These are phyloP conservation scores for Rosellinia necatrix DNA, from an alignment of 2,329 filamentous ascomycete species.

Conservation along the genomic window DNA sequence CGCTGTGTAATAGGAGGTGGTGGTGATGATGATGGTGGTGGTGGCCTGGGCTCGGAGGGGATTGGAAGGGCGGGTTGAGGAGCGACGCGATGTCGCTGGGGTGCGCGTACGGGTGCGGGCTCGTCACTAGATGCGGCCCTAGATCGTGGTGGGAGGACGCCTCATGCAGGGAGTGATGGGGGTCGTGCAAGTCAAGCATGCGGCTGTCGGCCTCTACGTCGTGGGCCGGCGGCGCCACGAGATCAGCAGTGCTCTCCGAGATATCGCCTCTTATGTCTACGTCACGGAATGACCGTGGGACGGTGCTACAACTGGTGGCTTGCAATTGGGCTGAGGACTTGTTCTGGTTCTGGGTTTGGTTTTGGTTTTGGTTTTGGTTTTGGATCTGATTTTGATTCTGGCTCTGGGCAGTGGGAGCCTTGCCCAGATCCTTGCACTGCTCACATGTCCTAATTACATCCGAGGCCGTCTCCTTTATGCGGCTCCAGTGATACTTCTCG, in stretches of 20 bases:
- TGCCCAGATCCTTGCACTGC: slow-evolving; percentile 68
- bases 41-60: slow-evolving; percentile 30
- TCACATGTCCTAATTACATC: slow-evolving; percentile 90
- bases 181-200: slow-evolving; percentile 32
- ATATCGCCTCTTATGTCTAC: slow-evolving; percentile 27
- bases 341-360: slow-evolving; percentile 13
- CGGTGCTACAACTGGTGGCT: slow-evolving; percentile 11
- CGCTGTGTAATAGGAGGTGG: slow-evolving; percentile 41
- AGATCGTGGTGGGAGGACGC: slow-evolving; percentile 31
- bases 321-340: slow-evolving; percentile 8
- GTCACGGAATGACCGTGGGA: slow-evolving; percentile 27
- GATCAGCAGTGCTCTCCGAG: slow-evolving; percentile 20
- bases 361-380: slow-evolving; percentile 22
- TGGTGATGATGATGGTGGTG: slow-evolving; percentile 35
- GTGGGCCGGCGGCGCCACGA: slow-evolving; percentile 28
- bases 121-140: slow-evolving; percentile 34
- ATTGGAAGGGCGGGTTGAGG: slow-evolving; percentile 41
- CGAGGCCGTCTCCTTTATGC: slow-evolving; percentile 96
- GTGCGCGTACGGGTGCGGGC: slow-evolving; percentile 51
- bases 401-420: slow-evolving; percentile 25
- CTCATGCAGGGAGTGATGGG: slow-evolving; percentile 31
- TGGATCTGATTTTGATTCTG: slow-evolving; percentile 20
- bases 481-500: slow-evolving; percentile 94
- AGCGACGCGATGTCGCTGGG: slow-evolving; percentile 54
- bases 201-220: slow-evolving; percentile 31